These are phyloP conservation scores for Peniophora sp. DNA, from an alignment of 1,284 basidiomycete species.

Conservation along the genomic window DNA sequence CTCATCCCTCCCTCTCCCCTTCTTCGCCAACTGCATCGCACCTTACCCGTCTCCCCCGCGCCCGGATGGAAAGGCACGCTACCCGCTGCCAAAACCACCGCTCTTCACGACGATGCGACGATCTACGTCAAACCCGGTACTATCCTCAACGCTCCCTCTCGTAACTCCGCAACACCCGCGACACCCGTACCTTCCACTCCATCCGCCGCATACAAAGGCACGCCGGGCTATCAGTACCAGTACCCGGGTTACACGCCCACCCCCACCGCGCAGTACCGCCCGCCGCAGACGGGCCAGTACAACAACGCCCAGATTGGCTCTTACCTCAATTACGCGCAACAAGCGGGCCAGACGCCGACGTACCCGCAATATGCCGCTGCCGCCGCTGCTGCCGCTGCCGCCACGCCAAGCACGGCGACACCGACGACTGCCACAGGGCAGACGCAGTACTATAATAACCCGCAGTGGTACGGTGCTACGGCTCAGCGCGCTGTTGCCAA, in stretches of 20 bases:
- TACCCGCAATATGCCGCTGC: slow-evolving; percentile 13
- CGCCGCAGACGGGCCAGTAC: background rate
- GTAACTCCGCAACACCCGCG: slow-evolving; percentile 14
- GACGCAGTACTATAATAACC: slow-evolving; percentile 26
- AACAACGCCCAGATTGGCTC: slow-evolving; percentile 10
- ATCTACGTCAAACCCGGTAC: slow-evolving; percentile 49
- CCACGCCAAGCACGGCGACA: slow-evolving; percentile 11
- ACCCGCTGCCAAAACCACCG: slow-evolving; percentile 44
- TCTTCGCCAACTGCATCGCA: slow-evolving; percentile 60
- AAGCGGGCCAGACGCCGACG: background rate
- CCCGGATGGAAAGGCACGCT: slow-evolving; percentile 72
- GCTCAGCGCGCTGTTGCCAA: slow-evolving; percentile 40
- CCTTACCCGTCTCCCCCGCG: slow-evolving; percentile 49
- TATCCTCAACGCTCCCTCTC: slow-evolving; percentile 19
- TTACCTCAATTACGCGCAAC: slow-evolving; percentile 23
- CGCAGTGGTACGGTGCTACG: background rate
- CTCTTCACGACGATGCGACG: slow-evolving; percentile 67
- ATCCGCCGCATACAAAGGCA: slow-evolving; percentile 11
- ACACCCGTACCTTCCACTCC: slow-evolving; percentile 10
- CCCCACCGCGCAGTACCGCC: background rate
- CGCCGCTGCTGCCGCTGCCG: slow-evolving; percentile 38
- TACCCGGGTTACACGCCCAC: slow-evolving; percentile 16
- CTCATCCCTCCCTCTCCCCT: slow-evolving; percentile 53
- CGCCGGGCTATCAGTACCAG: slow-evolving; percentile 14
- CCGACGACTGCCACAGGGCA: slow-evolving; percentile 23